A percentile compares a stretch with the other conserved stretches of the same genome.
These are phyloP conservation scores for Typha latifolia DNA, from an alignment of 176 grass and related monocot species.

Conservation along the genomic window DNA sequence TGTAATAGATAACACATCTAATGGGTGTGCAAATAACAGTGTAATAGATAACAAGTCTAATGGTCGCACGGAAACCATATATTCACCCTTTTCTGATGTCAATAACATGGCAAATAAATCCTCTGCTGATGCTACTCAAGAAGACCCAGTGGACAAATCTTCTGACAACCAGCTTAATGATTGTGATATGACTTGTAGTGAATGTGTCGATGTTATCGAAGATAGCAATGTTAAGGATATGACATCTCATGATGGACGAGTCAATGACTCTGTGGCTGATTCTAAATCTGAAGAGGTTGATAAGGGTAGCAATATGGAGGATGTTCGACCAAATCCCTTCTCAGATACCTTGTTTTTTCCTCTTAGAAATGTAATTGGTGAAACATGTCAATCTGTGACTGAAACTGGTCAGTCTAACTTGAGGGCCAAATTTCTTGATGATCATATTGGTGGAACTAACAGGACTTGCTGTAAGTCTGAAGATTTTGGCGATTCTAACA, in stretches of 20 bases:
- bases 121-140: constrained; percentile 12
- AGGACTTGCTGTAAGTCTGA: constrained; percentile 20
- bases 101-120: constrained; percentile 17
- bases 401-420: constrained; percentile 23
- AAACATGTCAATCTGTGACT: constrained; percentile 20
- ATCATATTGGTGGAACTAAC: constrained; percentile 29
- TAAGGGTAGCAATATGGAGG: constrained; percentile 34
- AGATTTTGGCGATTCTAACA: constrained; percentile 27
- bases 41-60: constrained; percentile 19
- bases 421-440: constrained; percentile 33
- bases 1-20: constrained; percentile 10
- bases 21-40: constrained; percentile 22
- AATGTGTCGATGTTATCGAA: constrained; percentile 17
- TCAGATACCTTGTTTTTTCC: constrained; percentile 33
- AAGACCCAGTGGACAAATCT: constrained; percentile 30
- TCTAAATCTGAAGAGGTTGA: constrained; percentile 20
- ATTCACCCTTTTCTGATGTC: constrained; percentile 5
- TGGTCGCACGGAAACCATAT: constrained; percentile 13
- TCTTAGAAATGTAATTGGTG: constrained; percentile 36
- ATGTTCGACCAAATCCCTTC: constrained; percentile 36
- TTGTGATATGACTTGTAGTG: constrained; percentile 17
- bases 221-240: constrained; percentile 21
- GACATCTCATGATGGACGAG: constrained; percentile 20
- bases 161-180: constrained; percentile 31
- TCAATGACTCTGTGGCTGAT: constrained; percentile 28